Evolutionary conservation across 768 basidiomycete genomes (phyloP).

Genomic region (Amanita pseudoporphyria): DNA sequence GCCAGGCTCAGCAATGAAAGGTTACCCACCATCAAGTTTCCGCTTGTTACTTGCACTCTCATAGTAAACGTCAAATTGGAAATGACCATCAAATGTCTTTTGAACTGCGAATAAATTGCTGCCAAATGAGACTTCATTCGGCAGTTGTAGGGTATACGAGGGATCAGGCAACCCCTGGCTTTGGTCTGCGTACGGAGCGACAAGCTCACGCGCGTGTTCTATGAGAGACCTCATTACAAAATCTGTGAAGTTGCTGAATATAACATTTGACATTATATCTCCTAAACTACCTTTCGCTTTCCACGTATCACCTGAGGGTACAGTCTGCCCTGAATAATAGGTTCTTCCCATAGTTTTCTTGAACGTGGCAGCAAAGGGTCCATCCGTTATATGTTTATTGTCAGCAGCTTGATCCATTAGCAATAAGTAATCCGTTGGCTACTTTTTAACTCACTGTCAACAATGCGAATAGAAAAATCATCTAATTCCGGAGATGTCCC

Average conservation of each 20-base stretch:
- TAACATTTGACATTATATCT: not conserved
- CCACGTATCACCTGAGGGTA: conserved; percentile 66
- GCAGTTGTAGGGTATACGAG: conserved; percentile 65
- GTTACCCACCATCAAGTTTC: conserved; percentile 57
- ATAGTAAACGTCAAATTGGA: conserved; percentile 85
- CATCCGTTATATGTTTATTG: conserved; percentile 46
- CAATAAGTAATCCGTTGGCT: not conserved
- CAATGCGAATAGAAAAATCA: conserved; percentile 70
- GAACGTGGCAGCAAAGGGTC: conserved; percentile 50
- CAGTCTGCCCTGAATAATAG: conserved; percentile 53
- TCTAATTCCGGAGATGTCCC: conserved; percentile 76
- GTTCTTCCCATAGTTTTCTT: conserved; percentile 57
- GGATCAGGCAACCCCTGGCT: conserved; percentile 57
- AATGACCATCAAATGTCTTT: conserved; percentile 74
- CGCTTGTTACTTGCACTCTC: conserved; percentile 65
- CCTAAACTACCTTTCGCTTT: conserved; percentile 58
- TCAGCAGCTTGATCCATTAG: conserved; percentile 33
- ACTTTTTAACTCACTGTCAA: conserved; percentile 48
- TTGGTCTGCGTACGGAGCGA: conserved; percentile 45
- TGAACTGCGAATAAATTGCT: conserved; percentile 86
- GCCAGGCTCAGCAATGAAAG: too few relatives aligned
- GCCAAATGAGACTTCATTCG: conserved; percentile 60
- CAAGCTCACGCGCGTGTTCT: conserved; percentile 41
- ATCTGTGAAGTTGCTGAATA: conserved; percentile 31
- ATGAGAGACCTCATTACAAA: conserved; percentile 52